Base-by-base conservation (phyloP, 2,329 filamentous ascomycete genomes). In the Neoascochyta sp. region DNA sequence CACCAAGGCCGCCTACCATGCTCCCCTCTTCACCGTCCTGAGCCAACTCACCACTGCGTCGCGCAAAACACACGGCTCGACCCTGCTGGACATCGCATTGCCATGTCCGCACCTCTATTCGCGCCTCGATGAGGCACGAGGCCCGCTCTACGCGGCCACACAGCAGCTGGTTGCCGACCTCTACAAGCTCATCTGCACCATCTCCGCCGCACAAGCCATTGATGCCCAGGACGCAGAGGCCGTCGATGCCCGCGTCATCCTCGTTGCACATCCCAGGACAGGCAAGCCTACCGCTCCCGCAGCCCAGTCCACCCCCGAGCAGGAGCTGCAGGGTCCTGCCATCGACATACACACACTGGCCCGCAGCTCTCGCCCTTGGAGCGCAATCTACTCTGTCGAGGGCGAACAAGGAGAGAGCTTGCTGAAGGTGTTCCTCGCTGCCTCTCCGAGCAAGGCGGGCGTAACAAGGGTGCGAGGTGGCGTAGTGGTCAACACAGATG, bases 141-240 rank as follows among this genome's bases (percentile, higher is more conserved):
- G 73, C 14, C 66, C 76, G 24, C 67, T 76, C 11, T 94, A 88
- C 74, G 56, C 71, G 18, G 65, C 73, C n/a, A 75, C 80, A 0
- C 87, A 95, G 61, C 70, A 74, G n/a, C 69, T 90, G 4, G 65
- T 95, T 13, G 83, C 84, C 3, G 76, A 76, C 15, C 57, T 93
- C 14, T 96, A 96, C 70, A 80, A 80, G 50, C 73, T 95, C 27
- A 69, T 92, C 33, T 82, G 82, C 18, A 67, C 80, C 24, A 69
- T 86, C n/a, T 86, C 83, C 41, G 76, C 80, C 9, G 72, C 78
- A 43, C 68, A 76, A 26, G 68, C 67, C 67, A 66, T 81, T 60
- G 65, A 85, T 62, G 57, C 86, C 63, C 69, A 76, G 67, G 76
- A 78, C 19, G 73, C 78, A 0, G 79, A 80, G 24, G 83, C 85